These are phyloP conservation scores for Metarhizium humberi DNA, from an alignment of 2,329 filamentous ascomycete genomes.

Conservation along the genomic window DNA sequence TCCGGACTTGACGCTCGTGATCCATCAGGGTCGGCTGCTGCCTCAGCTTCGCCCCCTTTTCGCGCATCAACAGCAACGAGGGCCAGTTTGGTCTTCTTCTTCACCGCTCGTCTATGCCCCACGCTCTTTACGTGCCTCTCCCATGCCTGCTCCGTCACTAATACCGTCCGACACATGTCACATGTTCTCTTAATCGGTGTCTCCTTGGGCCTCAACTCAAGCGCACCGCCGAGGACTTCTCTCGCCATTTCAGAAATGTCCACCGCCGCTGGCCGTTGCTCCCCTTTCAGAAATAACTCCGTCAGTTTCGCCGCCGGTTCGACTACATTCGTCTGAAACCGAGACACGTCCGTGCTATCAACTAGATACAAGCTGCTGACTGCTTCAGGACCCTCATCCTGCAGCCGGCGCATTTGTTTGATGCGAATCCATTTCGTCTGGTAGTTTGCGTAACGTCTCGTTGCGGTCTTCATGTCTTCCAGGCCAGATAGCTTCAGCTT, in stretches of 20 bases:
- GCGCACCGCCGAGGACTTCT: constrained; percentile 44
- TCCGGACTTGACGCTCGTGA: constrained; percentile 16
- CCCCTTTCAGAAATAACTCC: constrained; percentile 49
- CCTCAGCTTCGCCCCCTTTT: neutral
- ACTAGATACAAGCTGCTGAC: constrained; percentile 62
- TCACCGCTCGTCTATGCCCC: constrained; percentile 23
- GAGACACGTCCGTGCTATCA: constrained; percentile 61
- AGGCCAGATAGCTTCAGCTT: constrained; percentile 50
- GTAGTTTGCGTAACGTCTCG: constrained; percentile 76
- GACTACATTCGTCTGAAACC: constrained; percentile 56
- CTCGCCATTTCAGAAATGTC: constrained; percentile 38
- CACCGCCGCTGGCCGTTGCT: constrained; percentile 41
- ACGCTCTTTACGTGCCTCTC: constrained; percentile 27
- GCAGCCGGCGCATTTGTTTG: constrained; percentile 65
- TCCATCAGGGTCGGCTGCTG: constrained; percentile 6
- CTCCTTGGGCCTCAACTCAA: constrained; percentile 39
- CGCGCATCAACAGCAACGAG: constrained; percentile 21
- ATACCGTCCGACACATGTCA: constrained; percentile 59
- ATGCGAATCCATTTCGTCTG: constrained; percentile 82
- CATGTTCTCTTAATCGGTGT: constrained; percentile 54
- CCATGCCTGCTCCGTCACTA: constrained; percentile 44
- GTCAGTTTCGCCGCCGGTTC: constrained; percentile 55
- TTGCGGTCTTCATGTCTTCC: constrained; percentile 72
- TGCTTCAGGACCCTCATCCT: constrained; percentile 39
- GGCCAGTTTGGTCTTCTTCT: constrained; percentile 27